Evolutionary conservation across 805 yeast species (phyloP).

Genomic region (Cyberlindnera veronae): DNA sequence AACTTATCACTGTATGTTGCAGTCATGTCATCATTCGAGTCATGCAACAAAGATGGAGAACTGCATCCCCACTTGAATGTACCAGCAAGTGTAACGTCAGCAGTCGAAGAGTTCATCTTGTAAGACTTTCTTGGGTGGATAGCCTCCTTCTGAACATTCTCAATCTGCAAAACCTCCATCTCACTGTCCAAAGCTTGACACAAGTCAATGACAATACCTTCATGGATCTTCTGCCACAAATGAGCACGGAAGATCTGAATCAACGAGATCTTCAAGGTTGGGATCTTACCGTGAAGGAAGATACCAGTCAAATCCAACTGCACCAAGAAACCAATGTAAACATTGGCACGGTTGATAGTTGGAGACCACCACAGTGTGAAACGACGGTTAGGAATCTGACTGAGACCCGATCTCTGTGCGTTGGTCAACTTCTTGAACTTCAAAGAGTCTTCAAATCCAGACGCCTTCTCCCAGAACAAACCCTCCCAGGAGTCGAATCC

Average conservation of each 20-base stretch:
- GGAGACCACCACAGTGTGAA: slow-evolving; percentile 99
- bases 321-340: slow-evolving; percentile 94
- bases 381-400: slow-evolving; percentile 96
- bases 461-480: slow-evolving; percentile 95
- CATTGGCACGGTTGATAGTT: slow-evolving; percentile 95
- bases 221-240: slow-evolving; percentile 98
- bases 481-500: slow-evolving; percentile 99
- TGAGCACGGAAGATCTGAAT: slow-evolving; percentile 97
- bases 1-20: slow-evolving; percentile 60
- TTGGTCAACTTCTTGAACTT: slow-evolving; percentile 92
- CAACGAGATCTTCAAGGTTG: slow-evolving; percentile 90
- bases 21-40: slow-evolving; percentile 60
- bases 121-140: slow-evolving; percentile 97
- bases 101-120: slow-evolving; percentile 93
- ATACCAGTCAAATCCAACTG: slow-evolving; percentile 96
- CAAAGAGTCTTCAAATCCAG: slow-evolving; percentile 95
- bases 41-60: slow-evolving; percentile 75
- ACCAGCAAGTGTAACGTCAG: slow-evolving; percentile 79
- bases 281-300: slow-evolving; percentile 95
- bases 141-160: slow-evolving; percentile 81
- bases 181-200: slow-evolving; percentile 91
- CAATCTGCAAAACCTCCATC: slow-evolving; percentile 77
- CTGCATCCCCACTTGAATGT: slow-evolving; percentile 80
- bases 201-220: slow-evolving; percentile 86
- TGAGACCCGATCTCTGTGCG: slow-evolving; percentile 95